Evolutionary conservation across 2,329 filamentous ascomycete species (phyloP).

Genomic region (Purpureocillium lavendulum): DNA sequence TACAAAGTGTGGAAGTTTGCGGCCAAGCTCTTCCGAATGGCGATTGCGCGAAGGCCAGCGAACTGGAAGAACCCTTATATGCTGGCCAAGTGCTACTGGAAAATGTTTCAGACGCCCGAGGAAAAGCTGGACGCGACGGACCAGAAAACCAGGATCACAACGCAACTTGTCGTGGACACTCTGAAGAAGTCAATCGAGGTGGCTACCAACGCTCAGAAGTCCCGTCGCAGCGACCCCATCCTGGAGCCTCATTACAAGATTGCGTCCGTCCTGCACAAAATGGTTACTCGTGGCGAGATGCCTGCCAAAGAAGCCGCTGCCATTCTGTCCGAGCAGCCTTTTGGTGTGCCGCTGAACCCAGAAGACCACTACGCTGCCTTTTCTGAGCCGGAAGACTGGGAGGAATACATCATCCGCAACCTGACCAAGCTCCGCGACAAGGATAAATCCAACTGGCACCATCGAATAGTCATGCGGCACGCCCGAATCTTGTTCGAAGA

Average conservation of each 20-base stretch:
- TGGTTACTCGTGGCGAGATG: slow-evolving; percentile 51
- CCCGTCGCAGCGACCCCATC: slow-evolving; percentile 62
- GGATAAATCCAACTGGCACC: slow-evolving; percentile 93
- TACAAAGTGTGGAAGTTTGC: slow-evolving; percentile 57
- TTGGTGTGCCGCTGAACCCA: slow-evolving; percentile 28
- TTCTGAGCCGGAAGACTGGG: slow-evolving; percentile 48
- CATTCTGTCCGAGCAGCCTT: slow-evolving; percentile 48
- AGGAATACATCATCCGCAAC: slow-evolving; percentile 43
- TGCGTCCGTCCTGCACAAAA: slow-evolving; percentile 71
- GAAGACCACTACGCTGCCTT: slow-evolving; percentile 26
- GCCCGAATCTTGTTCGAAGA: slow-evolving; percentile 46
- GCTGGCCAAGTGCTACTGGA: slow-evolving; percentile 55
- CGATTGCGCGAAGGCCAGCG: slow-evolving; percentile 42
- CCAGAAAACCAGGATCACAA: slow-evolving; percentile 17
- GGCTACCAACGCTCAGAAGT: slow-evolving; percentile 43
- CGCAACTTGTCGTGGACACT: slow-evolving; percentile 34
- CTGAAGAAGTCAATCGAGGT: slow-evolving; percentile 44
- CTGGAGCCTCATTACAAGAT: slow-evolving; percentile 93
- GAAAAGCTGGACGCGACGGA: slow-evolving; percentile 37
- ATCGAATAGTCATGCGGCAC: slow-evolving; percentile 77
- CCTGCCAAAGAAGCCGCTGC: slow-evolving; percentile 38
- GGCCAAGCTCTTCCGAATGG: slow-evolving; percentile 46
- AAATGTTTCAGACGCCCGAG: slow-evolving; percentile 47
- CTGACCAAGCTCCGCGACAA: slow-evolving; percentile 51
- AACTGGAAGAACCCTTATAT: slow-evolving; percentile 57